These are phyloP conservation scores for Maudiozyma bulderi DNA, from an alignment of 805 yeast species.

Conservation along the genomic window DNA sequence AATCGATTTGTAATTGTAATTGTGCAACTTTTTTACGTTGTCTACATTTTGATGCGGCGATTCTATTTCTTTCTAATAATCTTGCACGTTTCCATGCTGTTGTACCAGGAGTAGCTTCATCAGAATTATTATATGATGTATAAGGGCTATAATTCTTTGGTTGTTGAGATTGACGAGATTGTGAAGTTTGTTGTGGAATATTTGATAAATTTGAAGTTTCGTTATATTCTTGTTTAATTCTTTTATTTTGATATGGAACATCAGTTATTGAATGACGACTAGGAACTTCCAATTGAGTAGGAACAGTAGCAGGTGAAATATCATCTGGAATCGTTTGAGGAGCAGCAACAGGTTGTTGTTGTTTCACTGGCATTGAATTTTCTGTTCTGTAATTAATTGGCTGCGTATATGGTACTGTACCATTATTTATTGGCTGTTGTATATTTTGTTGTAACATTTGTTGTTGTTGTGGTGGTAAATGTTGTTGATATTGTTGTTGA, in stretches of 20 bases:
- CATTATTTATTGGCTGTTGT: too few species aligned
- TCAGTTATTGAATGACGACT: background rate
- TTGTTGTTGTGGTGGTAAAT: background rate
- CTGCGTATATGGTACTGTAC: too few species aligned
- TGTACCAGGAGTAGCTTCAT: constrained; percentile 53
- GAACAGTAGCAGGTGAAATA: too few species aligned
- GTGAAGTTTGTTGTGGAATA: background rate
- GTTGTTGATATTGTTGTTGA: background rate
- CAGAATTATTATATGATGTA: background rate
- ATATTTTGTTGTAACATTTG: too few species aligned
- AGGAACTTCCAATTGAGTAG: too few species aligned
- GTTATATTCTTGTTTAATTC: background rate
- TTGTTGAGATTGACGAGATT: background rate
- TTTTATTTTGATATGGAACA: background rate
- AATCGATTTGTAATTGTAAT: constrained; percentile 52
- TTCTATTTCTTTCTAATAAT: constrained; percentile 49
- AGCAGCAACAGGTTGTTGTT: background rate
- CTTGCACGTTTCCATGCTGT: constrained; percentile 61
- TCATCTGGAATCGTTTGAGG: too few species aligned
- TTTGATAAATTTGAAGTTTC: background rate
- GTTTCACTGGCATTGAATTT: background rate
- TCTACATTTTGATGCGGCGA: constrained; percentile 63
- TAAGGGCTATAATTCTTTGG: background rate
- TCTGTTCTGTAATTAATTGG: too few species aligned
- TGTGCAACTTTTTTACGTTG: constrained; percentile 63